These are phyloP conservation scores for Cymbopogon flexuosus DNA, from an alignment of 202 grass and related monocot genomes.

Conservation along the genomic window DNA sequence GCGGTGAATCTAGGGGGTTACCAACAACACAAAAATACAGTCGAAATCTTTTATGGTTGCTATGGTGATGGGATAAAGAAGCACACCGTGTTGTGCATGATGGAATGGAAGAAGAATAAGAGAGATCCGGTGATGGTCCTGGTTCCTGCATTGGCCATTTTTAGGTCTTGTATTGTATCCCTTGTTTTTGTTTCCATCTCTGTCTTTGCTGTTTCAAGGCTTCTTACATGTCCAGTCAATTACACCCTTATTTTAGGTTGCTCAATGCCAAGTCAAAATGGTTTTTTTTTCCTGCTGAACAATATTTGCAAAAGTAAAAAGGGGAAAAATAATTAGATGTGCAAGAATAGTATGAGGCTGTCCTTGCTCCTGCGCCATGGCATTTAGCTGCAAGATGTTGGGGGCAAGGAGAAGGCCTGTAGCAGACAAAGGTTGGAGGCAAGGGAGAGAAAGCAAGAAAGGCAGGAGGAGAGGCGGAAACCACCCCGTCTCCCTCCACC, in stretches of 20 bases:
- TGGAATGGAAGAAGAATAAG: slow-evolving; percentile 3
- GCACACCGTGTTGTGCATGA: not conserved
- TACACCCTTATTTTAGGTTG: slow-evolving; percentile 28
- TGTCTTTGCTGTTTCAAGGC: not conserved
- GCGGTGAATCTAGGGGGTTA: not conserved
- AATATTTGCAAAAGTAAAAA: not conserved
- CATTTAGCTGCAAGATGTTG: slow-evolving; percentile 22
- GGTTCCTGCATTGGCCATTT: slow-evolving; percentile 15
- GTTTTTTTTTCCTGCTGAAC: not conserved
- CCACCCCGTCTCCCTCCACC: slow-evolving; percentile 7
- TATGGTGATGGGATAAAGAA: not conserved
- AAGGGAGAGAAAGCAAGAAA: slow-evolving; percentile 24
- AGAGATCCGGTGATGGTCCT: slow-evolving; percentile 1
- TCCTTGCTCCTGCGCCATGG: slow-evolving; percentile 23
- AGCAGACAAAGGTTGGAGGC: slow-evolving; percentile 12
- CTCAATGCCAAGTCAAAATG: not conserved
- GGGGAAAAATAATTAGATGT: not conserved
- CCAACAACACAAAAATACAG: not conserved
- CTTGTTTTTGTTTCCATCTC: not conserved
- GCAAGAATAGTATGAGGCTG: slow-evolving; percentile 53
- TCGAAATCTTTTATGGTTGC: not conserved
- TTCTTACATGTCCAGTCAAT: not conserved
- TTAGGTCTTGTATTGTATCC: not conserved
- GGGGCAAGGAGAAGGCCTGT: not conserved
- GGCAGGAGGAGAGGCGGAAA: slow-evolving; percentile 33